phyloP scores from a whole-genome alignment of 2,329 filamentous ascomycete species.

The Rhinocladiella mackenziei region DNA sequence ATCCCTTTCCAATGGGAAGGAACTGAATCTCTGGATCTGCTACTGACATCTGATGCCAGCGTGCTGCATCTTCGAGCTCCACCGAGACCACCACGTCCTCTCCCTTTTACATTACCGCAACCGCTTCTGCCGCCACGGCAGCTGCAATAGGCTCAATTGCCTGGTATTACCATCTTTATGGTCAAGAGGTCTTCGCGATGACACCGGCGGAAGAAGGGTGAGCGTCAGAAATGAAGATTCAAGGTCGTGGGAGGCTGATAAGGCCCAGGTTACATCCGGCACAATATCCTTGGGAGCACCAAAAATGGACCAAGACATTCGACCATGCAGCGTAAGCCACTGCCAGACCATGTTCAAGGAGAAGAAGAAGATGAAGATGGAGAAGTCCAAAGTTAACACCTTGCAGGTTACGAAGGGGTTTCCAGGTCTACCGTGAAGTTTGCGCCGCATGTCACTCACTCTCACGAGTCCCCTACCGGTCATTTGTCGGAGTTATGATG shows the following conservation, averaged over 20 bases:
- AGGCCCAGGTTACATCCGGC: constrained; percentile 77
- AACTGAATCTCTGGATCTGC: constrained; percentile 34
- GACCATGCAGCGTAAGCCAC: constrained; percentile 95
- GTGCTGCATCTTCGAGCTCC: constrained; percentile 64
- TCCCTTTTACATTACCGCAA: constrained; percentile 77
- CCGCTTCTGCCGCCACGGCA: constrained; percentile 79
- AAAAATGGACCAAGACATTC: constrained; percentile 89
- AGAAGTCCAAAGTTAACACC: constrained; percentile 23
- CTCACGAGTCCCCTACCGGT: constrained; percentile 85
- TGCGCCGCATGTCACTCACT: constrained; percentile 98
- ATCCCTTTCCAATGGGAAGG: constrained; percentile 26
- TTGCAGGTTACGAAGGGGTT: constrained; percentile 86
- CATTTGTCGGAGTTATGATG: constrained; percentile 84
- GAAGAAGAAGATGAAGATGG: constrained; percentile 12
- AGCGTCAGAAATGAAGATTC: constrained; percentile 45
- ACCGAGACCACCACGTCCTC: constrained; percentile 68
- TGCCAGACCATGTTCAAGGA: too few relatives aligned
- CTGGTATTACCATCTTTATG: constrained; percentile 98
- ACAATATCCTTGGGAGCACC: constrained; percentile 92
- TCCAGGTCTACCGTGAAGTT: constrained; percentile 98
- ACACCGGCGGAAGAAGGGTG: constrained; percentile 97
- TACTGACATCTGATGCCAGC: constrained; percentile 35
- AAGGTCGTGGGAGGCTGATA: constrained; percentile 31
- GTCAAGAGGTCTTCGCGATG: constrained; percentile 79
- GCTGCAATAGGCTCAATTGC: constrained; percentile 83